Conservation (phyloP, 129 eudicot species). For the Tagetes erecta region DNA sequence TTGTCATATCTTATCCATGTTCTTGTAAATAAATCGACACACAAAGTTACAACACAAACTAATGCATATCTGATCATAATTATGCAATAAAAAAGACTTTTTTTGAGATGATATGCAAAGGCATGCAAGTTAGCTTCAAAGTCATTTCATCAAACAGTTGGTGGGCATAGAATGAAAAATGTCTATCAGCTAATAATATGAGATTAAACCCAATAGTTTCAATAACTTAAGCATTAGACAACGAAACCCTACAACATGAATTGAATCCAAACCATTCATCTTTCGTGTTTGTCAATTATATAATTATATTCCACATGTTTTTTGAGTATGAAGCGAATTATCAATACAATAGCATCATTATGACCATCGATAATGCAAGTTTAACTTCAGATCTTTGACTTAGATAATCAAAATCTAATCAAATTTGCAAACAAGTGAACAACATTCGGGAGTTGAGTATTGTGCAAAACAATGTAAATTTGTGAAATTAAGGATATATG, state of each 20-base stretch:
- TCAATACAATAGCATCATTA: too few relatives aligned
- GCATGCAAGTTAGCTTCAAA: slow-evolving; percentile 12
- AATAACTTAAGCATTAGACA: neutral
- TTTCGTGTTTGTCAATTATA: too few relatives aligned
- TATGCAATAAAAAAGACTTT: neutral
- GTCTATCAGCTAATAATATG: neutral
- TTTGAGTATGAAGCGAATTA: too few relatives aligned
- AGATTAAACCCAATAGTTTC: neutral
- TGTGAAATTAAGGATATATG: neutral
- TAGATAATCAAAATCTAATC: neutral
- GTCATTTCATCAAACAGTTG: slow-evolving; percentile 37
- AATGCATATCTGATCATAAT: slow-evolving; percentile 14
- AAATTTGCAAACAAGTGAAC: neutral
- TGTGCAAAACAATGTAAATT: neutral
- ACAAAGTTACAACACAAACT: slow-evolving; percentile 1
- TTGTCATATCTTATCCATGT: slow-evolving; percentile 9
- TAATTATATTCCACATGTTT: too few relatives aligned
- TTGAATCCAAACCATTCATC: neutral
- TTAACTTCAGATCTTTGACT: too few relatives aligned
- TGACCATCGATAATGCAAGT: too few relatives aligned
- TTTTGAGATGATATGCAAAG: neutral
- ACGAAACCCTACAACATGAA: neutral
- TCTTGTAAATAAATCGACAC: slow-evolving; percentile 1
- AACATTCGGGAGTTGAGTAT: neutral
- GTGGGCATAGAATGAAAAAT: slow-evolving; percentile 19